A percentile compares a stretch with the other conserved stretches of the same genome.
Evolutionary conservation across 2,329 filamentous ascomycete genomes (phyloP).

Genomic region (Berkeleyomyces rouxiae): DNA sequence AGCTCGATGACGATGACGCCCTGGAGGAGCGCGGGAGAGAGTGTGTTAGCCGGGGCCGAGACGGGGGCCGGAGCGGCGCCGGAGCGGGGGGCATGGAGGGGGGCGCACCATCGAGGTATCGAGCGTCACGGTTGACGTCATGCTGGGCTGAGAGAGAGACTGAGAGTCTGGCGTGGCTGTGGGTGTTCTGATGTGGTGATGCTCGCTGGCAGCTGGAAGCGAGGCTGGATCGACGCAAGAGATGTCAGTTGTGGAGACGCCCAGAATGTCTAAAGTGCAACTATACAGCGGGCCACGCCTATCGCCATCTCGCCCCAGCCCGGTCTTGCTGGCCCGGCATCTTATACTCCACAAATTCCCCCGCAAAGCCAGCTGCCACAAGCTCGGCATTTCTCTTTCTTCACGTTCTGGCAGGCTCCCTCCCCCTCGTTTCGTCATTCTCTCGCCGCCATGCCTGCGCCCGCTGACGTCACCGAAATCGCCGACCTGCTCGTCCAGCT

Average conservation of each 20-base stretch:
- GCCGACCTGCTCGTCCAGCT: constrained; percentile 22
- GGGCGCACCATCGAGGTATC: constrained; percentile 65
- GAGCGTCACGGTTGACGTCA: constrained; percentile 64
- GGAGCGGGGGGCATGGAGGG: not conserved
- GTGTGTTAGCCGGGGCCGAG: not conserved
- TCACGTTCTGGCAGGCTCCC: not conserved
- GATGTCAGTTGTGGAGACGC: no score
- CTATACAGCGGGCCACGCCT: no score
- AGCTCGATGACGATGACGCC: constrained; percentile 77
- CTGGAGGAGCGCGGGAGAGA: constrained; percentile 26
- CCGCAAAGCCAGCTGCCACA: no score
- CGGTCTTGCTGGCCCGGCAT: no score
- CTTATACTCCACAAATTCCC: no score
- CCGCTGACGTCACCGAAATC: not conserved
- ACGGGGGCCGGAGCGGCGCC: not conserved
- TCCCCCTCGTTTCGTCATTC: not conserved
- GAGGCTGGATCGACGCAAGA: no score
- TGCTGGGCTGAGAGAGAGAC: constrained; percentile 22
- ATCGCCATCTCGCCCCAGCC: no score
- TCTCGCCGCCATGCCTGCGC: not conserved
- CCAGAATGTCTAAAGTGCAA: no score
- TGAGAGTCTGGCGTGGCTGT: not conserved
- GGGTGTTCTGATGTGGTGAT: not conserved
- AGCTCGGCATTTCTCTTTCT: not conserved
- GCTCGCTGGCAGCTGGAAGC: not conserved